Evolutionary conservation across 345 rosid genomes (phyloP).

Genomic region (Brassica nigra): DNA sequence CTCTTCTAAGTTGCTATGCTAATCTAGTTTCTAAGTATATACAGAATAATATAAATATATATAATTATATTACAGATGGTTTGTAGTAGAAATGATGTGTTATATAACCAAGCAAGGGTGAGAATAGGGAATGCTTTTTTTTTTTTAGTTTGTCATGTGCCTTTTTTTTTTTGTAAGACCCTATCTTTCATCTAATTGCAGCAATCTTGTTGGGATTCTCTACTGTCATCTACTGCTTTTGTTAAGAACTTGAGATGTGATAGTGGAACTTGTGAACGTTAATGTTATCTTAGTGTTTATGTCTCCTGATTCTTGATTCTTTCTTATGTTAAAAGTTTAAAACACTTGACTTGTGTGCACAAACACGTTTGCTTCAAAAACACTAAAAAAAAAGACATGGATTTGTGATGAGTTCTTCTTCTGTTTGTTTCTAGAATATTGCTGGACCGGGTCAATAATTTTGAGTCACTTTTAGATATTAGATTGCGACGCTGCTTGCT

Average conservation of each 20-base stretch:
- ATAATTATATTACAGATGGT: not conserved
- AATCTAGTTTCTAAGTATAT: conserved; percentile 23
- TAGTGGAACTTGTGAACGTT: conserved; percentile 15
- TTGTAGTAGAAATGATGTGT: conserved; percentile 14
- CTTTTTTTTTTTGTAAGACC: conserved; percentile 30
- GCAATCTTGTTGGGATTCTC: conserved; percentile 12
- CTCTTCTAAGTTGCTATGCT: conserved; percentile 28
- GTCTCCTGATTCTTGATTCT: not conserved
- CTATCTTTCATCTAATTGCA: conserved; percentile 35
- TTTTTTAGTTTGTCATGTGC: conserved; percentile 19
- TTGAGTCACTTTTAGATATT: conserved; percentile 9
- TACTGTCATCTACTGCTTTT: not conserved
- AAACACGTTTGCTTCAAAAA: not conserved
- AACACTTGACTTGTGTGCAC: not conserved
- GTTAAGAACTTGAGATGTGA: not conserved
- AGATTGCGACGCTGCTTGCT: not conserved
- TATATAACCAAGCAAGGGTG: conserved; percentile 33
- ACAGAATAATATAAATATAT: conserved; percentile 29
- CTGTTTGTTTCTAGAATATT: conserved; percentile 19
- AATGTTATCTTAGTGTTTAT: not conserved
- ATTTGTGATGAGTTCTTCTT: not conserved
- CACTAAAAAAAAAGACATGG: not conserved
- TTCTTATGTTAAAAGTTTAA: not conserved
- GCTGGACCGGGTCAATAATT: conserved; percentile 20
- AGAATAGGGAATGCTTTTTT: conserved; percentile 26